phyloP scores from a whole-genome alignment of 306 rosid species.

The Castanea sativa region DNA sequence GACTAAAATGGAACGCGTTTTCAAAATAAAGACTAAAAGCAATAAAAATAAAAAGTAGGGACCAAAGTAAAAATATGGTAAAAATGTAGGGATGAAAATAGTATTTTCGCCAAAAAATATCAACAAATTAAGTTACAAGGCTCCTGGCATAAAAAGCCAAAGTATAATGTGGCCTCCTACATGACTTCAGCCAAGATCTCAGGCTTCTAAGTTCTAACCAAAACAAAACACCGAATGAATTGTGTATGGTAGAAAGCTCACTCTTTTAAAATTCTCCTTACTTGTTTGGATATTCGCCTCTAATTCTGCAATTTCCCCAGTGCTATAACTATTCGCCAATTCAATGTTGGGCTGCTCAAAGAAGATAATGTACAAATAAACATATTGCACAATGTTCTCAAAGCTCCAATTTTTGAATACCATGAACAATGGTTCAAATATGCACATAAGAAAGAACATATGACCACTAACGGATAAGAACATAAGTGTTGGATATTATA shows the following conservation, averaged over 20 bases:
- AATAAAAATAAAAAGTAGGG: no score
- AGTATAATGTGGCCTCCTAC: not conserved
- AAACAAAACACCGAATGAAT: not conserved
- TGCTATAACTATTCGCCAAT: constrained; percentile 50
- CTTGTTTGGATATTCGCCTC: constrained; percentile 42
- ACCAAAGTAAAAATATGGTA: no score
- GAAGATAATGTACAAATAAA: constrained; percentile 3
- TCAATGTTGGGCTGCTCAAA: constrained; percentile 62
- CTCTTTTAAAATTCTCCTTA: constrained; percentile 54
- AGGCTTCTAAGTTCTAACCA: constrained; percentile 13
- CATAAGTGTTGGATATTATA: not conserved
- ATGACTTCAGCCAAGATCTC: not conserved
- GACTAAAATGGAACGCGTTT: no score
- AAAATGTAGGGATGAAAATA: no score
- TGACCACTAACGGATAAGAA: no score
- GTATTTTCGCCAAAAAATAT: no score
- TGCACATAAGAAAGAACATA: not conserved
- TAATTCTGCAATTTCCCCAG: constrained; percentile 48
- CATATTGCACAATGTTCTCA: not conserved
- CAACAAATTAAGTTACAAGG: no score
- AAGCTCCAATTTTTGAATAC: not conserved
- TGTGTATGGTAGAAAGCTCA: constrained; percentile 28
- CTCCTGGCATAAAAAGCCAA: not conserved
- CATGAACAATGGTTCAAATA: not conserved
- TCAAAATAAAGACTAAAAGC: no score